Percentiles rank a stretch among this genome's conserved stretches.
Conservation (phyloP, 2,329 filamentous ascomycete species). For the Epichloe sp. region DNA sequence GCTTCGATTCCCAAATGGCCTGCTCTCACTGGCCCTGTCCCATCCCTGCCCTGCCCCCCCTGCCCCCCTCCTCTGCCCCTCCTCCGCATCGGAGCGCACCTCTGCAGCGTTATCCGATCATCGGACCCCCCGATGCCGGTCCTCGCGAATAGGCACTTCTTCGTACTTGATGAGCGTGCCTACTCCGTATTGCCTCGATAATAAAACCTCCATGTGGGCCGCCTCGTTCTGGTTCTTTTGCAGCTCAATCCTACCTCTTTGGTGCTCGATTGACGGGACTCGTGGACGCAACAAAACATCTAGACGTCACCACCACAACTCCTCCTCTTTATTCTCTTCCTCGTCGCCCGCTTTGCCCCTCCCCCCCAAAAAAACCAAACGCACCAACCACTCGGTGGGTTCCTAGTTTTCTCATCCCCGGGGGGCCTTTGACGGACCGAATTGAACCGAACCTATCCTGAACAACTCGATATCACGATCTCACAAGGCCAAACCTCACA, state of each 20-base stretch:
- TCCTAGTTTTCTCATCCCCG: background rate
- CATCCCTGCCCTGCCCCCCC: no score
- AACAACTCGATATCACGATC: no score
- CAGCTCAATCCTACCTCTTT: no score
- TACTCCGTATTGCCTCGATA: background rate
- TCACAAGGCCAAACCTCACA: slow-evolving; percentile 20
- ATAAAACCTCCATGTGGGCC: slow-evolving; percentile 1
- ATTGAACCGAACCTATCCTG: no score
- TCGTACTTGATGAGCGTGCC: background rate
- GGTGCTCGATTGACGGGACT: no score
- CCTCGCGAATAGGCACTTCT: background rate
- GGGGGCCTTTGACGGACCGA: no score
- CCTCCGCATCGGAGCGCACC: slow-evolving; percentile 5
- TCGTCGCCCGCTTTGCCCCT: no score
- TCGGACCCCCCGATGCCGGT: slow-evolving; percentile 9
- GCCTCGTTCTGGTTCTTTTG: background rate
- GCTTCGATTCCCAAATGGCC: background rate
- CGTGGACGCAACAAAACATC: no score
- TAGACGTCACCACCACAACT: no score
- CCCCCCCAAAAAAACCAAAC: no score
- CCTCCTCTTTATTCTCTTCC: no score
- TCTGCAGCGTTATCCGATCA: slow-evolving; percentile 9
- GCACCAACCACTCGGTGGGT: no score
- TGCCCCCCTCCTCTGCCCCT: background rate
- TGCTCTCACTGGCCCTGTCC: background rate